These are phyloP conservation scores for Lactarius sp. DNA, from an alignment of 768 basidiomycete species.

Conservation along the genomic window DNA sequence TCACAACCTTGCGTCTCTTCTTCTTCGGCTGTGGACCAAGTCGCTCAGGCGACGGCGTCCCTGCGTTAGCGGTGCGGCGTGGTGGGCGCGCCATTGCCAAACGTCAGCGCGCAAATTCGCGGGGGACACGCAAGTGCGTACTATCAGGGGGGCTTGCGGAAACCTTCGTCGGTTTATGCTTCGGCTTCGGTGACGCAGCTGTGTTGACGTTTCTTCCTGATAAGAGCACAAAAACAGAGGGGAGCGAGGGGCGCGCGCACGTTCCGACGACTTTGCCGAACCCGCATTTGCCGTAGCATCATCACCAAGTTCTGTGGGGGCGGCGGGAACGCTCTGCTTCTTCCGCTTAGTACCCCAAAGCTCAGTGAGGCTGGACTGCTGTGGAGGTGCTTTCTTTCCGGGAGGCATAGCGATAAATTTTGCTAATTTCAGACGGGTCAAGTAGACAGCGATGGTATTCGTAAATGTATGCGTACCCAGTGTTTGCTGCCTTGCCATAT, in stretches of 20 bases:
- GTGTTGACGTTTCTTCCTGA: background rate
- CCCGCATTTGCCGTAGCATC: background rate
- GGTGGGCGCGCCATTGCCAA: too few relatives aligned
- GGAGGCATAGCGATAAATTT: conserved; percentile 77
- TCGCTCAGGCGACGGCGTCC: conserved; percentile 28
- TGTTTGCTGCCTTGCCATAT: conserved; percentile 72
- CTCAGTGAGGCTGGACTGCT: conserved; percentile 74
- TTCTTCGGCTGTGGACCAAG: conserved; percentile 43
- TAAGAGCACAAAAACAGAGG: background rate
- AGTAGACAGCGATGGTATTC: background rate
- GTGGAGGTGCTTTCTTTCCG: conserved; percentile 61
- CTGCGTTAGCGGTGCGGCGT: background rate
- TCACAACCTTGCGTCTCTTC: conserved; percentile 51
- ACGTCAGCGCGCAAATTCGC: background rate
- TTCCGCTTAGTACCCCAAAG: conserved; percentile 59
- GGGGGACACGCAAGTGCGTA: background rate
- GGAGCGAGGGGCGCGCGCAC: background rate
- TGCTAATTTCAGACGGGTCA: conserved; percentile 37
- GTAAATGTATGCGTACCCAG: conserved; percentile 41
- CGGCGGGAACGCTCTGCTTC: conserved; percentile 29
- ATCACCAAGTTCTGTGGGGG: background rate
- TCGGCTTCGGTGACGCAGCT: conserved; percentile 13
- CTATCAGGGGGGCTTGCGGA: background rate
- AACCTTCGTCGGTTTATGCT: conserved; percentile 17
- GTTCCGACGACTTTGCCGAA: conserved; percentile 1